Percentiles rank a stretch among this genome's conserved stretches.
Evolutionary conservation across 805 yeast genomes (phyloP).

Genomic region (Metahyphopichia silvanorum): DNA sequence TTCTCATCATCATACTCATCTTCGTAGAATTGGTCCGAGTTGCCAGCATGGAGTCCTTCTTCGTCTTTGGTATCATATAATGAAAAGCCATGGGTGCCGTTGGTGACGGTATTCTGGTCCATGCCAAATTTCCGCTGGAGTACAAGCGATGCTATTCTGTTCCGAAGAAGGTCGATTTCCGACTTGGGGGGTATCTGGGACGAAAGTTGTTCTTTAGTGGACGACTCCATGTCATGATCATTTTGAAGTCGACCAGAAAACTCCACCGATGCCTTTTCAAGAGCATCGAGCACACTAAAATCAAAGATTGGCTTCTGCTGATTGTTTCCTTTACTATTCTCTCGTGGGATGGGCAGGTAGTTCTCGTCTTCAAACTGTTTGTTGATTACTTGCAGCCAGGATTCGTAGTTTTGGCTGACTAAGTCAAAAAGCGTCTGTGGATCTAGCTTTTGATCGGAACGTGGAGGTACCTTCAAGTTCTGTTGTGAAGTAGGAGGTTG

Average conservation of each 20-base stretch:
- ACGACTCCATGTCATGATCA: constrained; percentile 2
- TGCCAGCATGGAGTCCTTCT: constrained; percentile 36
- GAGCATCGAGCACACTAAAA: constrained; percentile 26
- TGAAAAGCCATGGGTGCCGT: constrained; percentile 27
- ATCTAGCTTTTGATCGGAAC: constrained; percentile 11
- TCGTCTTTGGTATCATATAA: constrained; percentile 38
- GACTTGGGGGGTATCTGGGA: too few species aligned
- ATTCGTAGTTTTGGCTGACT: constrained; percentile 34
- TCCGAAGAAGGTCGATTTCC: constrained; percentile 26
- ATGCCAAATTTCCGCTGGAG: constrained; percentile 9
- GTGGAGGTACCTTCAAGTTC: too few species aligned
- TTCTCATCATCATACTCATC: constrained; percentile 30
- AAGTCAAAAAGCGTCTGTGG: constrained; percentile 27
- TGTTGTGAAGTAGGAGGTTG: too few species aligned
- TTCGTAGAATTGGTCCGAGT: constrained; percentile 16
- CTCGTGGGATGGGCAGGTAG: constrained; percentile 28
- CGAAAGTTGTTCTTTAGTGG: constrained; percentile 21
- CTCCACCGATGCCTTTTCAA: constrained; percentile 24
- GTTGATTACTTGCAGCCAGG: constrained; percentile 34
- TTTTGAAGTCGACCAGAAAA: constrained; percentile 4
- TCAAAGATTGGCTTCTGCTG: constrained; percentile 18
- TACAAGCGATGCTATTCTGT: constrained; percentile 23
- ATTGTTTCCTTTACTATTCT: constrained; percentile 9
- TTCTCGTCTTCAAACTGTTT: constrained; percentile 19
- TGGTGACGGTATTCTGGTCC: constrained; percentile 4